Conservation (phyloP, 139 green algal genomes). For the Yamagishiella unicocca region DNA sequence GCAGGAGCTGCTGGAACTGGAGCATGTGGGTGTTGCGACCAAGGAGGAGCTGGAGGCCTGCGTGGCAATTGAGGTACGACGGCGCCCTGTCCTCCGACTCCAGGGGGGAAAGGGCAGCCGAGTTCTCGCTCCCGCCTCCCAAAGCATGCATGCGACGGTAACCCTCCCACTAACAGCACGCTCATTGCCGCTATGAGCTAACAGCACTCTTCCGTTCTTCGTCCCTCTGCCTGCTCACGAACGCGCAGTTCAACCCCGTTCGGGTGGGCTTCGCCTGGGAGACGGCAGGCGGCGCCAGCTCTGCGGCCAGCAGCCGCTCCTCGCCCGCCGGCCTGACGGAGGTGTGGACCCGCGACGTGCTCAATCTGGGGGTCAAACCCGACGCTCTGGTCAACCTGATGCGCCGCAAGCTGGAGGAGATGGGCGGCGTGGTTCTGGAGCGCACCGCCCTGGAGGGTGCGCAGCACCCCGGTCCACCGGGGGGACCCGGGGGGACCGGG, state of each 20-base stretch:
- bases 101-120: too few relatives aligned
- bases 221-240: too few relatives aligned
- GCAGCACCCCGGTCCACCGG: too few relatives aligned
- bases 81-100: too few relatives aligned
- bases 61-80: slow-evolving; percentile 68
- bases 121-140: too few relatives aligned
- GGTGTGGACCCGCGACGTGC: slow-evolving; percentile 89
- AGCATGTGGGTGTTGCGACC: slow-evolving; percentile 81
- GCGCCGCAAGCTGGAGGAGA: slow-evolving; percentile 71
- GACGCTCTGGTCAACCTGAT: slow-evolving; percentile 62
- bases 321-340: not conserved
- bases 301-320: not conserved
- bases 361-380: slow-evolving; percentile 94
- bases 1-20: slow-evolving; percentile 74
- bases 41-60: slow-evolving; percentile 77
- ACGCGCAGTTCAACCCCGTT: slow-evolving; percentile 92
- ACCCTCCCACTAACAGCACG: too few relatives aligned
- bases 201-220: too few relatives aligned
- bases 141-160: too few relatives aligned
- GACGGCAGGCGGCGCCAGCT: slow-evolving; percentile 1
- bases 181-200: too few relatives aligned
- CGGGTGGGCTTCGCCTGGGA: slow-evolving; percentile 35
- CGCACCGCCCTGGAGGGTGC: slow-evolving; percentile 41
- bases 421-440: slow-evolving; percentile 86
- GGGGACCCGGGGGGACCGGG: too few relatives aligned